These are phyloP conservation scores for Cercospora sojina DNA, from an alignment of 2,329 filamentous ascomycete species.

Conservation along the genomic window DNA sequence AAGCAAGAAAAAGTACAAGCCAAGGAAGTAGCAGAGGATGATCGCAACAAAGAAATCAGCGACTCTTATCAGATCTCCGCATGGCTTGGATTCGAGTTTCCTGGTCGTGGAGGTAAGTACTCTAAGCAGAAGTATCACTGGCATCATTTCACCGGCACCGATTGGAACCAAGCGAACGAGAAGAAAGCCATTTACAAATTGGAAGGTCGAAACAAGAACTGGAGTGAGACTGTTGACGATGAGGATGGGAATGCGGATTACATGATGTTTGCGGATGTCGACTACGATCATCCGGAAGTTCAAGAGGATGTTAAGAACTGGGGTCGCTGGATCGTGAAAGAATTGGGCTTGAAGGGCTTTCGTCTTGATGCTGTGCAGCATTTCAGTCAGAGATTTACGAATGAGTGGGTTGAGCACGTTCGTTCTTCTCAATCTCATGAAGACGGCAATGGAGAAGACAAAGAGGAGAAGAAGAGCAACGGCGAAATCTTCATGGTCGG, in stretches of 20 bases:
- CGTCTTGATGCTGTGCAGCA: slow-evolving; percentile 71
- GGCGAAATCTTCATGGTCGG: slow-evolving; percentile 63
- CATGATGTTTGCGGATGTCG: slow-evolving; percentile 69
- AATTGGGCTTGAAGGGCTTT: slow-evolving; percentile 63
- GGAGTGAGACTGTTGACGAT: slow-evolving; percentile 60
- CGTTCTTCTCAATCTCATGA: background rate
- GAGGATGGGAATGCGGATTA: slow-evolving; percentile 62
- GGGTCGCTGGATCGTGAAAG: slow-evolving; percentile 64
- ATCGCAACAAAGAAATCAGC: slow-evolving; percentile 23
- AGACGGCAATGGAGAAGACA: background rate
- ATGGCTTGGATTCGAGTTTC: slow-evolving; percentile 67
- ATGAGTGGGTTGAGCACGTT: slow-evolving; percentile 59
- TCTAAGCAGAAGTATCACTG: slow-evolving; percentile 63
- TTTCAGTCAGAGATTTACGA: slow-evolving; percentile 64
- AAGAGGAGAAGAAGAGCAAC: slow-evolving; percentile 30
- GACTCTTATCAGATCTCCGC: slow-evolving; percentile 55
- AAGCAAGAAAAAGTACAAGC: slow-evolving; percentile 61
- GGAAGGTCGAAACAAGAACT: slow-evolving; percentile 52
- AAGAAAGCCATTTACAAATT: slow-evolving; percentile 65
- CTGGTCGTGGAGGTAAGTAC: slow-evolving; percentile 59
- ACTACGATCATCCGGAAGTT: slow-evolving; percentile 64
- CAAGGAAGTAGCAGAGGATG: slow-evolving; percentile 57
- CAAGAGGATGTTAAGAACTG: slow-evolving; percentile 63
- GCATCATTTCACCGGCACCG: slow-evolving; percentile 66
- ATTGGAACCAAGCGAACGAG: slow-evolving; percentile 59